phyloP scores from a whole-genome alignment of 2,329 filamentous ascomycete genomes.

The Leptographium flavum region DNA sequence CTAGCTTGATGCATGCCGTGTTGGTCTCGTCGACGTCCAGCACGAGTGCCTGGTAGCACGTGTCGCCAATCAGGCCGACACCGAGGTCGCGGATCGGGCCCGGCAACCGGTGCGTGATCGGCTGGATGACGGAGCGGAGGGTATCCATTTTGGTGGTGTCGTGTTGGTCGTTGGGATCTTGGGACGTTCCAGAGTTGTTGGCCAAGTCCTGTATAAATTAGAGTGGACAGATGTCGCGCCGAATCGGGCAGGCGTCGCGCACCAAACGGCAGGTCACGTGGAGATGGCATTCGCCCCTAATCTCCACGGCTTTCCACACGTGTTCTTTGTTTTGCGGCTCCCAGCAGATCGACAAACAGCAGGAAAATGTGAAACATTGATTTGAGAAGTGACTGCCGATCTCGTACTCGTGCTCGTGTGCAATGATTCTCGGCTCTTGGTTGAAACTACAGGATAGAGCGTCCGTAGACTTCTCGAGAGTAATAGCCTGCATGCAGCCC shows the following conservation, averaged over 20 bases:
- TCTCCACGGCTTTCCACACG: too few species aligned
- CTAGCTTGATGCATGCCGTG: constrained; percentile 72
- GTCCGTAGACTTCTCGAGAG: too few species aligned
- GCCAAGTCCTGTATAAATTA: not conserved
- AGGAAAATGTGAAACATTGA: too few species aligned
- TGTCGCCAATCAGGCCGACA: constrained; percentile 63
- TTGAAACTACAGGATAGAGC: too few species aligned
- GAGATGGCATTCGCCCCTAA: too few species aligned
- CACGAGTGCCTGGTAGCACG: constrained; percentile 76
- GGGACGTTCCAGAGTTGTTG: not conserved
- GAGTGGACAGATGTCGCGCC: constrained; percentile 1
- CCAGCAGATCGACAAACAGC: too few species aligned
- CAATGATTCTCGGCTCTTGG: too few species aligned
- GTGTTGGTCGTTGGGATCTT: not conserved
- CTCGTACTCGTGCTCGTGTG: too few species aligned
- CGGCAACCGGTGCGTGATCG: constrained; percentile 61
- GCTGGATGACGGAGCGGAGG: constrained; percentile 46
- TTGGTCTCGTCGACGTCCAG: constrained; percentile 71
- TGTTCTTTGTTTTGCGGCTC: too few species aligned
- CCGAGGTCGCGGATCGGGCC: constrained; percentile 60
- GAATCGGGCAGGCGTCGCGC: not conserved
- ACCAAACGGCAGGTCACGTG: too few species aligned
- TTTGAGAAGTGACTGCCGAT: too few species aligned
- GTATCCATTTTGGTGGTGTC: constrained; percentile 44
- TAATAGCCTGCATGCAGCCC: too few species aligned